phyloP scores from a whole-genome alignment of 2,329 filamentous ascomycete species.

The Thelonectria blattea region DNA sequence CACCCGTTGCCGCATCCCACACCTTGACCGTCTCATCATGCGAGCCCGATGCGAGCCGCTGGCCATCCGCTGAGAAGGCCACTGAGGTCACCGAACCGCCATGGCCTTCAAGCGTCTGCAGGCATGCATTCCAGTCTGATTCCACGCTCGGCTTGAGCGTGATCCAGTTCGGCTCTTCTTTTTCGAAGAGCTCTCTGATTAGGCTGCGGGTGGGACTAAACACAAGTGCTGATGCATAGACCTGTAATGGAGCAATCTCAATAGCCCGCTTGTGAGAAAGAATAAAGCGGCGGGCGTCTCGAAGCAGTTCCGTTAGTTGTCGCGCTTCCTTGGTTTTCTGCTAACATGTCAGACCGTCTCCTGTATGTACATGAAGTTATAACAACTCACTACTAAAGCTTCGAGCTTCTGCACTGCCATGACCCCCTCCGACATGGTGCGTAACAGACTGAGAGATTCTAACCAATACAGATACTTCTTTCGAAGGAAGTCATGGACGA shows the following conservation, averaged over 20 bases:
- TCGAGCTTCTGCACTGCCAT: not conserved
- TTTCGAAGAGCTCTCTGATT: not conserved
- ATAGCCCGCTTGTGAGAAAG: not conserved
- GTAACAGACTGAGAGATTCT: slow-evolving; percentile 47
- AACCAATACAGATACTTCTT: slow-evolving; percentile 47
- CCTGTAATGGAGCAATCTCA: slow-evolving; percentile 3
- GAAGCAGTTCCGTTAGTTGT: not conserved
- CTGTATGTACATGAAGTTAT: too few species aligned
- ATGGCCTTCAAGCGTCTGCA: too few species aligned
- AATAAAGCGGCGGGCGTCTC: slow-evolving; percentile 9
- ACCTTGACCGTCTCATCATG: too few species aligned
- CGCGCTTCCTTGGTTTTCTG: not conserved
- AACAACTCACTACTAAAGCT: not conserved
- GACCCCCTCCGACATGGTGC: slow-evolving; percentile 1
- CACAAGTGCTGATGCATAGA: slow-evolving; percentile 12
- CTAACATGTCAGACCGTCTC: too few species aligned
- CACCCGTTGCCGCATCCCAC: too few species aligned
- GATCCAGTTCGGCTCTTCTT: slow-evolving; percentile 2
- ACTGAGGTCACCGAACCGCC: too few species aligned
- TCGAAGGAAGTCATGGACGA: not conserved
- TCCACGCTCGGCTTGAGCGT: too few species aligned
- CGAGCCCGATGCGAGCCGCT: too few species aligned
- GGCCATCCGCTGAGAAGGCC: too few species aligned
- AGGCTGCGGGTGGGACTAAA: slow-evolving; percentile 13
- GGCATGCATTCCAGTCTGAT: not conserved